These are phyloP conservation scores for Coemansia umbellata DNA, from an alignment of 192 early-diverging fungal genomes.

Conservation along the genomic window DNA sequence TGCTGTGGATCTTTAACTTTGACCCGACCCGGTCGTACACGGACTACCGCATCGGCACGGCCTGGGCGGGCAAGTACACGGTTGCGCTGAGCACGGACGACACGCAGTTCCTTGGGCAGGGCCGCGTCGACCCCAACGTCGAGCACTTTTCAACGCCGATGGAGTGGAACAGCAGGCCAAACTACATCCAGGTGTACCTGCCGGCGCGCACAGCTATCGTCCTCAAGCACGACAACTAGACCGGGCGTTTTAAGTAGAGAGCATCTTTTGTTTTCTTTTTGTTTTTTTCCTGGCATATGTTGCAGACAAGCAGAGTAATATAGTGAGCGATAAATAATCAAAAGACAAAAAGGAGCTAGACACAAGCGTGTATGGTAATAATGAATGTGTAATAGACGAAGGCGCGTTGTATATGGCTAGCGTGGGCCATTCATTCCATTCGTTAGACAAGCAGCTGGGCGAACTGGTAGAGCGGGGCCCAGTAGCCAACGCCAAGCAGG, in stretches of 20 bases:
- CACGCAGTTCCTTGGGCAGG: conserved; percentile 74
- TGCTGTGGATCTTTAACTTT: conserved; percentile 95
- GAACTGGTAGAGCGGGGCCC: conserved; percentile 40
- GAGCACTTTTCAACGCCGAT: conserved; percentile 68
- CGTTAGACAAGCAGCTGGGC: not conserved
- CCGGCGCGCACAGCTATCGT: conserved; percentile 70
- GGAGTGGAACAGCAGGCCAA: conserved; percentile 67
- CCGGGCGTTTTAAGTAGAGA: too few relatives aligned
- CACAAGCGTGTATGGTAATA: too few relatives aligned
- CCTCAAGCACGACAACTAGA: conserved; percentile 39
- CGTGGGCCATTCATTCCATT: too few relatives aligned
- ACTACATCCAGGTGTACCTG: conserved; percentile 82
- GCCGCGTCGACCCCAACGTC: conserved; percentile 60
- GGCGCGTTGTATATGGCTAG: too few relatives aligned
- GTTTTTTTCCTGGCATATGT: not conserved
- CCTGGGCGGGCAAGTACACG: conserved; percentile 65
- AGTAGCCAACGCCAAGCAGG: conserved; percentile 65
- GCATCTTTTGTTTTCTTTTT: not conserved
- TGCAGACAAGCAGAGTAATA: not conserved
- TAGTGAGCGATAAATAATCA: not conserved
- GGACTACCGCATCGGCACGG: conserved; percentile 84
- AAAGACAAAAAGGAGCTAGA: not conserved
- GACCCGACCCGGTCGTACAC: conserved; percentile 77
- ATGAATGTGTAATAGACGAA: too few relatives aligned
- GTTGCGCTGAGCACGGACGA: conserved; percentile 79